phyloP scores from a whole-genome alignment of 768 basidiomycete species.

The Phlegmacium glaucopus region DNA sequence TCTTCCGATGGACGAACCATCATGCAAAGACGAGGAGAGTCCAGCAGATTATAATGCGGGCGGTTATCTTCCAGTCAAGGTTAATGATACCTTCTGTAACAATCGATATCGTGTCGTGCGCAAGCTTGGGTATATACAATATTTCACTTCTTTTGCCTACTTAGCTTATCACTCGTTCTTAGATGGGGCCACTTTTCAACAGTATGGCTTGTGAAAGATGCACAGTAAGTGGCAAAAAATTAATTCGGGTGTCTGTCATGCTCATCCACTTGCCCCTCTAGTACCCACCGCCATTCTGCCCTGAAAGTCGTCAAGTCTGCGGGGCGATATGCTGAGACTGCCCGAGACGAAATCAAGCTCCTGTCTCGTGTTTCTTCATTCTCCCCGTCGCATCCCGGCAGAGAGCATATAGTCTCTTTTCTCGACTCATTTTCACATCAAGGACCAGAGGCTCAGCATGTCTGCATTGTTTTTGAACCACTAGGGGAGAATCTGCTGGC shows the following conservation, averaged over 20 bases:
- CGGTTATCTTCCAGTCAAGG: constrained; percentile 77
- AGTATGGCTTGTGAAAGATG: constrained; percentile 86
- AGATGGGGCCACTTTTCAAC: constrained; percentile 97
- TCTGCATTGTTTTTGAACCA: constrained; percentile 91
- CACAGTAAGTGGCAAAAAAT: constrained; percentile 52
- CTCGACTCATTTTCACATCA: constrained; percentile 85
- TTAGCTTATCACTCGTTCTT: constrained; percentile 23
- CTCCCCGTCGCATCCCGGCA: constrained; percentile 75
- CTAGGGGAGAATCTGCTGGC: constrained; percentile 77
- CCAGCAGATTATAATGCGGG: constrained; percentile 82
- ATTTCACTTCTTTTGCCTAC: constrained; percentile 9
- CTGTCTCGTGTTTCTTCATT: constrained; percentile 69
- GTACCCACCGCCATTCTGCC: constrained; percentile 75
- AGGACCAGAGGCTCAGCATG: constrained; percentile 69
- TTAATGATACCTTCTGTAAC: constrained; percentile 80
- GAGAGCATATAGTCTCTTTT: constrained; percentile 80
- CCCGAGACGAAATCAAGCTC: constrained; percentile 94
- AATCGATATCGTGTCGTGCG: constrained; percentile 83
- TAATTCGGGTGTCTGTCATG: constrained; percentile 6
- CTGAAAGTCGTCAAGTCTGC: constrained; percentile 96
- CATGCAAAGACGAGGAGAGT: constrained; percentile 75
- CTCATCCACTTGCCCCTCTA: constrained; percentile 25
- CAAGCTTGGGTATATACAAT: constrained; percentile 72
- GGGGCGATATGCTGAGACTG: constrained; percentile 92
- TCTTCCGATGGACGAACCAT: constrained; percentile 61